phyloP scores from a whole-genome alignment of 1,139 yeast species.

The Scheffersomyces cryptocercus region DNA sequence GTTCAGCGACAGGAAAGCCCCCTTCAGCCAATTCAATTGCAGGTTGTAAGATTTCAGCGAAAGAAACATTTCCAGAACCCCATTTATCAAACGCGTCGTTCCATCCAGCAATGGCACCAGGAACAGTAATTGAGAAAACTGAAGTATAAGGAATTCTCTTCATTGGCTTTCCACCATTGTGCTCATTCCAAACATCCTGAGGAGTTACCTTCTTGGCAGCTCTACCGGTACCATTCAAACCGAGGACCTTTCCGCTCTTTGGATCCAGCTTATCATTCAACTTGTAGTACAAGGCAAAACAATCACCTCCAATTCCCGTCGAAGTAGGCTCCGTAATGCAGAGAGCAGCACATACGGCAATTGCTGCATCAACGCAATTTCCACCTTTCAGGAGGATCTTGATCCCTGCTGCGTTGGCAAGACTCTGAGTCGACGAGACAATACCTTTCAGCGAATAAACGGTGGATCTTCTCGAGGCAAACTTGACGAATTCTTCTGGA shows the following conservation, averaged over 20 bases:
- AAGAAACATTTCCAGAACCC: slow-evolving; percentile 70
- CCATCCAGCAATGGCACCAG: slow-evolving; percentile 83
- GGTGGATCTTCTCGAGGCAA: slow-evolving; percentile 68
- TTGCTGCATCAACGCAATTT: slow-evolving; percentile 79
- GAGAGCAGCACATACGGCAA: slow-evolving; percentile 76
- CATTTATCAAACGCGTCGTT: slow-evolving; percentile 63
- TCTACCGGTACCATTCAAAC: slow-evolving; percentile 78
- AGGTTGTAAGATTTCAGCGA: slow-evolving; percentile 63
- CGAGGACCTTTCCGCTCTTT: slow-evolving; percentile 45
- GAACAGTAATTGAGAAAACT: slow-evolving; percentile 65
- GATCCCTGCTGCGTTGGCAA: slow-evolving; percentile 76
- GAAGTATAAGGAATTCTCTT: slow-evolving; percentile 48
- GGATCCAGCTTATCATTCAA: slow-evolving; percentile 25
- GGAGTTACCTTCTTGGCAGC: slow-evolving; percentile 56
- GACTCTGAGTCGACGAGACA: slow-evolving; percentile 74
- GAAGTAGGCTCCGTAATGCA: slow-evolving; percentile 74
- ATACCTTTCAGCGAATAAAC: slow-evolving; percentile 77
- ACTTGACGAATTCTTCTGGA: slow-evolving; percentile 21
- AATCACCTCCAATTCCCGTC: slow-evolving; percentile 85
- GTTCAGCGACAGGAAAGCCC: slow-evolving; percentile 66
- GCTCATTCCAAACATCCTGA: slow-evolving; percentile 48
- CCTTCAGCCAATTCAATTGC: slow-evolving; percentile 69
- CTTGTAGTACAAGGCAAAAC: slow-evolving; percentile 66
- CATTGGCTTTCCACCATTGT: slow-evolving; percentile 41
- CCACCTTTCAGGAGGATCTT: slow-evolving; percentile 70